A percentile compares a stretch with the other conserved stretches of the same genome.
Evolutionary conservation across 2,329 filamentous ascomycete genomes (phyloP).

Genomic region (Penicillium hesseltinei): DNA sequence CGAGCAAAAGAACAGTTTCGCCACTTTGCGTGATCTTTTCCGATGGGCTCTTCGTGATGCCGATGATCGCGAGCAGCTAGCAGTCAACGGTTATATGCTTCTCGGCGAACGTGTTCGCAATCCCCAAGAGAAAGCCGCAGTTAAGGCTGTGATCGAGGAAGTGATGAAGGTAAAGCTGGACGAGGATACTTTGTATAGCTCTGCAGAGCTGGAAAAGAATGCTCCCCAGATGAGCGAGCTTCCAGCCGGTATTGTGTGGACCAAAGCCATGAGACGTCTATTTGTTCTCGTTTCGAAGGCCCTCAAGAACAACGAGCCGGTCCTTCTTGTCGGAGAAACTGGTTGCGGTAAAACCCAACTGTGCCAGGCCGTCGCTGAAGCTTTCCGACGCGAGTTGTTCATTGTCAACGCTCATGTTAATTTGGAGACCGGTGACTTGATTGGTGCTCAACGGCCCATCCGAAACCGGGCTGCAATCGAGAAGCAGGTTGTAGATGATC

Average conservation of each 20-base stretch:
- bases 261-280: conserved; percentile 84
- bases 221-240: conserved; percentile 42
- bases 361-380: conserved; percentile 85
- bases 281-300: conserved; percentile 88
- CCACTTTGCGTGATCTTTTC: conserved; percentile 92
- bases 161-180: conserved; percentile 86
- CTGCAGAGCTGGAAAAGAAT: conserved; percentile 57
- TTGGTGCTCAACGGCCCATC: conserved; percentile 89
- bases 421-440: conserved; percentile 93
- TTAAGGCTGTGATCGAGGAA: conserved; percentile 83
- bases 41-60: conserved; percentile 86
- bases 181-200: conserved; percentile 68
- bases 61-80: conserved; percentile 83
- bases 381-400: conserved; percentile 70
- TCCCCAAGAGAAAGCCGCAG: conserved; percentile 75
- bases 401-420: conserved; percentile 98
- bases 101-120: conserved; percentile 94
- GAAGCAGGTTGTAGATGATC: conserved; percentile 61
- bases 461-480: conserved; percentile 76
- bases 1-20: conserved; percentile 96
- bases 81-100: conserved; percentile 92
- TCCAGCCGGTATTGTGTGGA: conserved; percentile 75
- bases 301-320: conserved; percentile 84
- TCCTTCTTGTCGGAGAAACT: conserved; percentile 92
- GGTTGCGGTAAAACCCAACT: conserved; percentile 98